phyloP scores from a whole-genome alignment of 306 rosid species.

The Comarum palustre region DNA sequence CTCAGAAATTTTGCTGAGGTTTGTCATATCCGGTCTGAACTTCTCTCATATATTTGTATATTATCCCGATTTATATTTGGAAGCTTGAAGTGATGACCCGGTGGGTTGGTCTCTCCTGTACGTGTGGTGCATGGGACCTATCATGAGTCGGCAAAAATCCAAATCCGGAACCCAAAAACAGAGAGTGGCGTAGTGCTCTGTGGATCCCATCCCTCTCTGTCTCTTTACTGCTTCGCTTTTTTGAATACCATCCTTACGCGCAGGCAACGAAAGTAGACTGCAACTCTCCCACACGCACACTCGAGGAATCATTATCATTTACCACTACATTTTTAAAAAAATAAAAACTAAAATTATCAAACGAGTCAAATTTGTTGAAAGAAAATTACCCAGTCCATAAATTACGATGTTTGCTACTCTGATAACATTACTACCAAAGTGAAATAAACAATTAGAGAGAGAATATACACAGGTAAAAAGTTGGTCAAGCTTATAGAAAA shows the following conservation, averaged over 20 bases:
- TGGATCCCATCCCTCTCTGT: slow-evolving; percentile 12
- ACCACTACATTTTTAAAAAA: too few relatives aligned
- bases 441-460: too few relatives aligned
- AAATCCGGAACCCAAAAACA: not conserved
- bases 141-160: not conserved
- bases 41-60: not conserved
- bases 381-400: too few relatives aligned
- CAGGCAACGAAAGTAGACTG: not conserved
- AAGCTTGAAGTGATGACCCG: not conserved
- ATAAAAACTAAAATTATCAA: too few relatives aligned
- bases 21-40: not conserved
- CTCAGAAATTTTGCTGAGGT: not conserved
- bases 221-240: not conserved
- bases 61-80: not conserved
- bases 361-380: too few relatives aligned
- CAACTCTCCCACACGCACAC: not conserved
- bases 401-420: too few relatives aligned
- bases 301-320: not conserved
- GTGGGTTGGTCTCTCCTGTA: not conserved
- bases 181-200: not conserved
- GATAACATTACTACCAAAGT: too few relatives aligned
- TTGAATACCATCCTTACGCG: not conserved
- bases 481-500: too few relatives aligned
- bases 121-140: not conserved
- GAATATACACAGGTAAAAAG: too few relatives aligned